phyloP scores from a whole-genome alignment of 1,139 yeast species.

The Suzukiozyma palmioleophila region DNA sequence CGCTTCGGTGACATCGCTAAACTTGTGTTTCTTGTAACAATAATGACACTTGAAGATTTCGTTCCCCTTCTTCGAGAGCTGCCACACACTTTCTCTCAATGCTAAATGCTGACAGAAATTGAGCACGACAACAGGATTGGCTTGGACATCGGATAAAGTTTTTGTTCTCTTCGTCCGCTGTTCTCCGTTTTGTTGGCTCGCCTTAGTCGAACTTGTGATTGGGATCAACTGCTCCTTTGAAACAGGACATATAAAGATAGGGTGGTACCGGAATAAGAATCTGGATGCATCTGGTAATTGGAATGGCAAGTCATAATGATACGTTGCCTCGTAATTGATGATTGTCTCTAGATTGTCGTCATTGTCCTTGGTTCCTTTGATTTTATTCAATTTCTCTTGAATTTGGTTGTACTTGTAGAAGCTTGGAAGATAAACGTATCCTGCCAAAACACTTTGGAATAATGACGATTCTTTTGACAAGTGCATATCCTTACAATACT shows the following conservation, averaged over 20 bases:
- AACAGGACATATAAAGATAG: slow-evolving; percentile 88
- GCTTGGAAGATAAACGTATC: slow-evolving; percentile 67
- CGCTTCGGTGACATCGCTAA: slow-evolving; percentile 39
- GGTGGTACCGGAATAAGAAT: slow-evolving; percentile 58
- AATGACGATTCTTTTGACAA: slow-evolving; percentile 70
- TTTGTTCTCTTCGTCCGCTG: slow-evolving; percentile 19
- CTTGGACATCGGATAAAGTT: slow-evolving; percentile 11
- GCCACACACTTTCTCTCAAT: slow-evolving; percentile 42
- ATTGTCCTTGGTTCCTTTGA: slow-evolving; percentile 18
- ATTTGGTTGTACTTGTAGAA: slow-evolving; percentile 62
- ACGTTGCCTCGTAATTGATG: slow-evolving; percentile 18
- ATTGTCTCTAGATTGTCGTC: slow-evolving; percentile 2
- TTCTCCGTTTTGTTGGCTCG: slow-evolving; percentile 10
- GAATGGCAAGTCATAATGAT: slow-evolving; percentile 37
- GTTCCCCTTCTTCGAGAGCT: slow-evolving; percentile 39
- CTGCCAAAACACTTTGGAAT: slow-evolving; percentile 63
- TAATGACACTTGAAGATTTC: slow-evolving; percentile 47
- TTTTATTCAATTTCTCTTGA: slow-evolving; percentile 26
- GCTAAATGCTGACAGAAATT: slow-evolving; percentile 44
- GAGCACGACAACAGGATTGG: slow-evolving; percentile 42
- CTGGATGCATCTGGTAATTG: slow-evolving; percentile 39
- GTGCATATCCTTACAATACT: slow-evolving; percentile 60
- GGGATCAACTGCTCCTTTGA: slow-evolving; percentile 70
- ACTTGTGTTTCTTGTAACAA: slow-evolving; percentile 44
- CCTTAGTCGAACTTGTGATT: slow-evolving; percentile 17